Base-by-base conservation (phyloP, 148 eudicot genomes). In the Camellia lanceoleosa region DNA sequence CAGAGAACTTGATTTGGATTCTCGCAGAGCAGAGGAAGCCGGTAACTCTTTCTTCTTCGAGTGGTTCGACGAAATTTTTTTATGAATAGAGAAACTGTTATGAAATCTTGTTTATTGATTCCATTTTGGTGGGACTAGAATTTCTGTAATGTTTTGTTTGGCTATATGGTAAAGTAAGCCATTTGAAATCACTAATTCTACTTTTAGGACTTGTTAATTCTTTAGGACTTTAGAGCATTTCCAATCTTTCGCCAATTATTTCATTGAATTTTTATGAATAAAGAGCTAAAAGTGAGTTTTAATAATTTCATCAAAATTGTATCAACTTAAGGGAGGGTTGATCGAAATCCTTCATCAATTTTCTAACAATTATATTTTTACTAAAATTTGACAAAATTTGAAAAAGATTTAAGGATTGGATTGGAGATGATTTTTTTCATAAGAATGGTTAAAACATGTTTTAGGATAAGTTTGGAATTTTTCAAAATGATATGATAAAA, bases 21-120 rank as follows among this genome's bases (percentile, higher is more conserved):
- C 90, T 23, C 88, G 94, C 18, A 74, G 94, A 71, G 94, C 94
- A 0, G 88, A 89, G 79, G 92, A 89, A 87, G 91, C 94, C 62
- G 94, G 94, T 91, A 83, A 52, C 4, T 58, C 44, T 46, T 11
- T 19, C 5, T 5, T 42, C 30, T 70, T 70, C 55, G 38, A 30
- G 38, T 30, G 38, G 18, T 67, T 42, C 44, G 12, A 12, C 0
- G 6, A 30, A 30, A 30, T 30, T 60, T 7, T 60, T 60, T 60
- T 15, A 60, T 60, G 3, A 15, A 15, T 60, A 1, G 19, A 15
- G 64, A 60, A 0, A 60, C 20, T 60, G 10, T 41, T 41, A 41
- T 41, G 9, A 30, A n/a, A 23, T 15, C 23, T 68, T 43, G 20
- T 64, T 3, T 5, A 5, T 23, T 64, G 41, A 60, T 60, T 60